phyloP scores from a whole-genome alignment of 768 basidiomycete species.

The Termitomyces titanicus region DNA sequence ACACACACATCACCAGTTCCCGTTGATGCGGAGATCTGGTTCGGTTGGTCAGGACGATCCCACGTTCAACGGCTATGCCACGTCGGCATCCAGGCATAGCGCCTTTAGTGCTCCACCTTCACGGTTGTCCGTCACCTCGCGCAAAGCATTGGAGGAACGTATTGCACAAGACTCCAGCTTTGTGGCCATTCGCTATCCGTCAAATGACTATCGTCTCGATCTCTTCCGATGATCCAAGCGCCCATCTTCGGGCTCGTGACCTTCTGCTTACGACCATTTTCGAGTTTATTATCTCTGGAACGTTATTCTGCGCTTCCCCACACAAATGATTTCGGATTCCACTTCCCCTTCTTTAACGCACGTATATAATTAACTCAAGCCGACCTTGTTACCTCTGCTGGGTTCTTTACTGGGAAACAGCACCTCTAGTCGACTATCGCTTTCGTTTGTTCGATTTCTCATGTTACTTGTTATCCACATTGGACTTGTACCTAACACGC shows the following conservation, averaged over 20 bases:
- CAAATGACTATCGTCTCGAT: constrained; percentile 66
- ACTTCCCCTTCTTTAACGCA: not conserved
- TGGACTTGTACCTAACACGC: constrained; percentile 19
- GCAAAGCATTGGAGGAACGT: constrained; percentile 71
- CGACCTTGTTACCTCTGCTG: not conserved
- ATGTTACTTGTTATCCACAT: constrained; percentile 17
- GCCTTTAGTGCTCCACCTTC: constrained; percentile 38
- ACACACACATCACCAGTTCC: constrained; percentile 39
- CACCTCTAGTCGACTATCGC: not conserved
- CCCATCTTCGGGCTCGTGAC: not conserved
- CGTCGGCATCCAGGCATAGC: constrained; percentile 50
- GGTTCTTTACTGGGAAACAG: not conserved
- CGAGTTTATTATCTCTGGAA: not conserved
- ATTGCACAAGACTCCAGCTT: constrained; percentile 87
- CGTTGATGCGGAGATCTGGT: constrained; percentile 40
- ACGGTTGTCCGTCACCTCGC: constrained; percentile 61
- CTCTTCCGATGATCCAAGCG: constrained; percentile 41
- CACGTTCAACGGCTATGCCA: constrained; percentile 41
- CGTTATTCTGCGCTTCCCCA: not conserved
- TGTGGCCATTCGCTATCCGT: constrained; percentile 85
- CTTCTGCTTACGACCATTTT: not conserved
- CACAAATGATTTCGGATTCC: constrained; percentile 1
- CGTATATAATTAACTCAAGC: not conserved
- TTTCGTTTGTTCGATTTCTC: constrained; percentile 5
- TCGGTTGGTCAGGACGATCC: constrained; percentile 50